These are phyloP conservation scores for Naganishia onofrii DNA, from an alignment of 768 basidiomycete genomes.

Conservation along the genomic window DNA sequence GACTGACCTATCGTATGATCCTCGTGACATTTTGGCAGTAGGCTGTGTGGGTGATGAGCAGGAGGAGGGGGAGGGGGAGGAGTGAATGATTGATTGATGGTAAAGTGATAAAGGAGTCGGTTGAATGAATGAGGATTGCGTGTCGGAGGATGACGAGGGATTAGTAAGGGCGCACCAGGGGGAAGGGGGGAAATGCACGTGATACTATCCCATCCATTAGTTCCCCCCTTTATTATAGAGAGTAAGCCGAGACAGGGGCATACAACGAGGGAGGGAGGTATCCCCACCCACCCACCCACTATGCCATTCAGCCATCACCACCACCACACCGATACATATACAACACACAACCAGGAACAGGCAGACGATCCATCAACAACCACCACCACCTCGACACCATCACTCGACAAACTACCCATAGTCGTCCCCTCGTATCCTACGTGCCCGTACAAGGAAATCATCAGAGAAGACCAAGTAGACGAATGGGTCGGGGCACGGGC, in stretches of 20 bases:
- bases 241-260: slow-evolving; percentile 4
- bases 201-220: not conserved
- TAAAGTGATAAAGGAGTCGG: not conserved
- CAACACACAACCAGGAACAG: not conserved
- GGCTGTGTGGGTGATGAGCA: not conserved
- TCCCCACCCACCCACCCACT: no score
- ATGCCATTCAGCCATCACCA: no score
- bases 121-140: slow-evolving; percentile 18
- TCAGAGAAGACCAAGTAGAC: slow-evolving; percentile 10
- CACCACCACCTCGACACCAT: not conserved
- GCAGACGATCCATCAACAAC: not conserved
- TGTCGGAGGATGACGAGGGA: slow-evolving; percentile 20
- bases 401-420: not conserved
- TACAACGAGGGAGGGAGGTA: no score
- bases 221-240: not conserved
- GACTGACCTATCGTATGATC: slow-evolving; percentile 9
- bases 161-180: not conserved
- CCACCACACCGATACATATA: no score
- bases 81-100: no score
- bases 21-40: slow-evolving; percentile 27
- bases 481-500: slow-evolving; percentile 6
- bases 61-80: not conserved
- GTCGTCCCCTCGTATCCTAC: not conserved
- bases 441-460: slow-evolving; percentile 3
- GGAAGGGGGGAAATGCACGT: not conserved